These are phyloP conservation scores for Nissolia schottii DNA, from an alignment of 306 rosid species.

Conservation along the genomic window DNA sequence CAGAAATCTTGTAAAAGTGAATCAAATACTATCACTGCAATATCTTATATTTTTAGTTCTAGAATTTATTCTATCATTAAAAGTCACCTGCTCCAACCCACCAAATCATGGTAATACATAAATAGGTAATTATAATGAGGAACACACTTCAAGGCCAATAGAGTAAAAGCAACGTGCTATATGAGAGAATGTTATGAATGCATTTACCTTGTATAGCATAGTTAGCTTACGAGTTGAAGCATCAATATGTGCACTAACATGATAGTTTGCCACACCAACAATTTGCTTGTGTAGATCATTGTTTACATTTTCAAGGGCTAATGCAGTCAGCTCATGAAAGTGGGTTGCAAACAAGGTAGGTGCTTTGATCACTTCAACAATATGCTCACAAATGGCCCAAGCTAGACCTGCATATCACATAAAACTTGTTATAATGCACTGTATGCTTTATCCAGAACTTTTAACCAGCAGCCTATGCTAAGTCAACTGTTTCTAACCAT, in stretches of 20 bases:
- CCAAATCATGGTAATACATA: background rate
- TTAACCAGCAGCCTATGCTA: background rate
- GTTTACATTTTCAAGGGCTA: slow-evolving; percentile 52
- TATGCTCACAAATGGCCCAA: slow-evolving; percentile 97
- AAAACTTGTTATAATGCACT: slow-evolving; percentile 19
- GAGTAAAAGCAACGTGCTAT: background rate
- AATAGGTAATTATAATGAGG: background rate
- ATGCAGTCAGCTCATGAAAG: slow-evolving; percentile 90
- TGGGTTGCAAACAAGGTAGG: slow-evolving; percentile 97
- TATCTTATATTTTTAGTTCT: background rate
- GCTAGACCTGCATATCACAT: slow-evolving; percentile 72
- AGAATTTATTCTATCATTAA: background rate
- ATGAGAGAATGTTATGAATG: slow-evolving; percentile 14
- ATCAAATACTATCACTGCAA: background rate
- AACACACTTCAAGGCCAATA: background rate
- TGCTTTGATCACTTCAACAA: slow-evolving; percentile 82
- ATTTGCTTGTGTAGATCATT: slow-evolving; percentile 48
- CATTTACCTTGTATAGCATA: slow-evolving; percentile 85
- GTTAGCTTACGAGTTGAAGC: slow-evolving; percentile 84
- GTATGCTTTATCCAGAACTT: background rate
- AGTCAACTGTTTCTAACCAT: slow-evolving; percentile 5
- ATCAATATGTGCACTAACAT: slow-evolving; percentile 96
- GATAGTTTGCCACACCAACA: slow-evolving; percentile 83
- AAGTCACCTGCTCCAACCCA: slow-evolving; percentile 1
- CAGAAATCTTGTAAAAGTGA: background rate